Conservation (phyloP, 2,329 filamentous ascomycete species). For the Cercospora zeae-maydis region DNA sequence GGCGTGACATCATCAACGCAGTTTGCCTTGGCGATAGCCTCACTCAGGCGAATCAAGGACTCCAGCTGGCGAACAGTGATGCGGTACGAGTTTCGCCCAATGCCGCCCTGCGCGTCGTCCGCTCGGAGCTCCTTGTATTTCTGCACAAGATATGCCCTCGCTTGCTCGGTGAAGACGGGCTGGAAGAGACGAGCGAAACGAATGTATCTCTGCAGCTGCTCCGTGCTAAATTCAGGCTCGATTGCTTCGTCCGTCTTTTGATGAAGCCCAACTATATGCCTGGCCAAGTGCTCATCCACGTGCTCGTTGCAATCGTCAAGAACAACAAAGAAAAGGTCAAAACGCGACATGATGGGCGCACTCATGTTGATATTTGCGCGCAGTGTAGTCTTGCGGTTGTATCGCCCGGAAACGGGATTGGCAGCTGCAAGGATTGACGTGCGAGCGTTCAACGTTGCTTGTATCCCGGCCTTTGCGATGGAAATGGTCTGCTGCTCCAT, state of each 20-base stretch:
- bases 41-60: conserved; percentile 88
- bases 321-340: conserved; percentile 97
- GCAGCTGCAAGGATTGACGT: conserved; percentile 94
- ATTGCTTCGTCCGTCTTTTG: conserved; percentile 89
- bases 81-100: conserved; percentile 91
- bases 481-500: conserved; percentile 99
- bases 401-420: conserved; percentile 92
- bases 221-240: conserved; percentile 88
- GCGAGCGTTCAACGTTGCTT: conserved; percentile 92
- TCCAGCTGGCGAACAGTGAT: conserved; percentile 97
- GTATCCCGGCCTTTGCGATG: conserved; percentile 96
- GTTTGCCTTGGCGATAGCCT: conserved; percentile 97
- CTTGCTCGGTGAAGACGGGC: conserved; percentile 84
- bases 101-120: conserved; percentile 89
- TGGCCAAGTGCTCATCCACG: conserved; percentile 83
- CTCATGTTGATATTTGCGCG: conserved; percentile 98
- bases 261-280: conserved; percentile 93
- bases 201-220: conserved; percentile 95
- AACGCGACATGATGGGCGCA: conserved; percentile 98
- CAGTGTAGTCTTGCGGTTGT: conserved; percentile 92
- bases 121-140: conserved; percentile 94
- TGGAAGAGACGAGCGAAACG: conserved; percentile 93
- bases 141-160: conserved; percentile 77
- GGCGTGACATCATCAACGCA: conserved; percentile 86
- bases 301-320: conserved; percentile 93